Evolutionary conservation across 305 asterid species (phyloP).

Genomic region (Fraxinus baroniana): DNA sequence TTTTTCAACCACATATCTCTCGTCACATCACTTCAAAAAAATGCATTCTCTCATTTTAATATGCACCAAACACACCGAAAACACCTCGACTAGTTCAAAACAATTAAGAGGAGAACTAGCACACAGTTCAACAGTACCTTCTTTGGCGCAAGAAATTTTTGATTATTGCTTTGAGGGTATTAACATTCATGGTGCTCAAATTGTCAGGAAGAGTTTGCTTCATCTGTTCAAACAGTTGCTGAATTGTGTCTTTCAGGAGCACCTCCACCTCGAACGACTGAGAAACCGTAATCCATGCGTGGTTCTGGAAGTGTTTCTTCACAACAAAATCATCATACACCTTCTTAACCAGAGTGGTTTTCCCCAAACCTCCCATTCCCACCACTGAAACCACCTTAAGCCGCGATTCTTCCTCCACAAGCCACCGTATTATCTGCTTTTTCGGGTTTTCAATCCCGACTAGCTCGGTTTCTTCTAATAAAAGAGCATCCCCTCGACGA

Average conservation of each 20-base stretch:
- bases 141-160: neutral
- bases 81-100: neutral
- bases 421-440: slow-evolving; percentile 1
- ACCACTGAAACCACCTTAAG: slow-evolving; percentile 24
- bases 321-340: slow-evolving; percentile 25
- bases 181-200: neutral
- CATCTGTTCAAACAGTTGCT: neutral
- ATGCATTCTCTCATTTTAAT: no score
- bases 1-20: no score
- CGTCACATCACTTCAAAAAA: slow-evolving; percentile 22
- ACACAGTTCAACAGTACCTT: neutral
- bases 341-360: slow-evolving; percentile 33
- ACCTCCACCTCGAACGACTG: slow-evolving; percentile 21
- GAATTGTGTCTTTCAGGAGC: slow-evolving; percentile 13
- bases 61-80: no score
- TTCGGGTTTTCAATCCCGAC: slow-evolving; percentile 26
- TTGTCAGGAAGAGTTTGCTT: neutral
- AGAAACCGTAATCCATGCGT: slow-evolving; percentile 26
- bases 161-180: neutral
- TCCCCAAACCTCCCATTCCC: slow-evolving; percentile 36
- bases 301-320: slow-evolving; percentile 24
- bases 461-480: slow-evolving; percentile 29
- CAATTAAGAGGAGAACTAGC: no score
- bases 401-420: slow-evolving; percentile 19
- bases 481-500: slow-evolving; percentile 21